Base-by-base conservation (phyloP, 164 flowering plant genomes). In the Santalum album region DNA sequence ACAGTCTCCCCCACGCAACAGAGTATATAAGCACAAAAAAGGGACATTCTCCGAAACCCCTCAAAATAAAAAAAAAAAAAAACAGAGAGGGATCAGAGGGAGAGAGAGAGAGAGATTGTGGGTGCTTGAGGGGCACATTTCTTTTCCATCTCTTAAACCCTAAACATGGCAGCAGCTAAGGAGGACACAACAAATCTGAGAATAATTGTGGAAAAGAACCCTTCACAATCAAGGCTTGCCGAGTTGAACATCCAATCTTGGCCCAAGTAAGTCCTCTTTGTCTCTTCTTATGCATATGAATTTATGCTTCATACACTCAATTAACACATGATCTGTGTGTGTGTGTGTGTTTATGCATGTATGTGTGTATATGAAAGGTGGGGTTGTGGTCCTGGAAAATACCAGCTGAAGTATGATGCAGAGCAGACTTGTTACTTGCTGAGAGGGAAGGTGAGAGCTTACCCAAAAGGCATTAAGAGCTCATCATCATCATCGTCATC, bases 381-480 rank as follows among this genome's bases (percentile, higher is more conserved):
- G 97, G 97, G 86, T 15, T 90, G 95, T 54, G 75, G 88, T 4
- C 90, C 95, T 0, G 97, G 95, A 45, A 84, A 73, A 48, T 90
- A 75, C 61, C 87, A 83, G 46, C 71, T 90, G 26, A 90, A 84
- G 59, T 90, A 72, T 47, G 97, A 90, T 40, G 95, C 91, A 14
- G 76, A 83, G 51, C 84, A 86, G 70, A 90, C 84, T 6, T 90
- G 97, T 42, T 90, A 90, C 58, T 43, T 90, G 14, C 46, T 90
- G 57, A 82, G 74, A 65, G 97, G 97, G 19, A 86, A 72, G 65
- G 97, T 90, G 59, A 86, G 73, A 54, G 92, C 72, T 0, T 78
- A 78, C 61, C 68, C 73, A 0, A 86, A 77, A 62, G 81, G 77
- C 1, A 67, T 76, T 2, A 32, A 32, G 36, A 32, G 12, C 10